Evolutionary conservation across 495 filamentous ascomycete genomes (phyloP), one percentile per base, ranked within the genome.

Genomic region (Thozetella sp.): DNA sequence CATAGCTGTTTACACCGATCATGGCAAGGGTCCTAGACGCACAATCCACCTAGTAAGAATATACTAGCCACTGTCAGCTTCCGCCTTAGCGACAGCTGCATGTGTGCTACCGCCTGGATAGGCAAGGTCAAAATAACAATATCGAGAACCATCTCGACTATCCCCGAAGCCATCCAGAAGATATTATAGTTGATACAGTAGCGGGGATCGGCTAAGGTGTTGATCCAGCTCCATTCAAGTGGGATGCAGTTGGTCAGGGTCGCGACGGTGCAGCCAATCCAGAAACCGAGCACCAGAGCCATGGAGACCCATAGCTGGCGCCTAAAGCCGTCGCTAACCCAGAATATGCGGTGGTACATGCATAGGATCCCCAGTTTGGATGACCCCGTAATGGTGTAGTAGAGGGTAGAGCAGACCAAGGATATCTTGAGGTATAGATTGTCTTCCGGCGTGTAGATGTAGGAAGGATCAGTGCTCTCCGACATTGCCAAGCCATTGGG

Each of bases 391-490:
- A 65, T 54, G 1, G 66, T 65, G 37, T 65, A 64, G 37, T 71
- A 71, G 17, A 71, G 59, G 17, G 65, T 48, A 15, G 63, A 56
- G 3, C 25, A 51, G 19, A 60, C 23, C 34, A 63, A 65, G 10
- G 59, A 45, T 17, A 68, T 43, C 25, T 60, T 56, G 17, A 86
- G 57, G 63, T 86, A 86, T 25, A 86, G 46, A 22, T 80, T 78
- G 30, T 85, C 84, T 52, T 83, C 77, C 0, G 72, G 54, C 1
- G 79, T 81, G 51, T 85, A 86, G 13, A 51, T 45, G 20, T 67
- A 67, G 17, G 53, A 19, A 0, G 58, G 64, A 25, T 67, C 60
- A 1, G 53, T 57, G 51, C 63, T 63, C 10, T 67, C 67, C 0
- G 56, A 57, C 10, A 63, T 53, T 26, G 51, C 40, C 2, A 58